Evolutionary conservation across 305 asterid genomes (phyloP), one percentile per base, ranked within the genome.

Genomic region (Fraxinus paxiana): DNA sequence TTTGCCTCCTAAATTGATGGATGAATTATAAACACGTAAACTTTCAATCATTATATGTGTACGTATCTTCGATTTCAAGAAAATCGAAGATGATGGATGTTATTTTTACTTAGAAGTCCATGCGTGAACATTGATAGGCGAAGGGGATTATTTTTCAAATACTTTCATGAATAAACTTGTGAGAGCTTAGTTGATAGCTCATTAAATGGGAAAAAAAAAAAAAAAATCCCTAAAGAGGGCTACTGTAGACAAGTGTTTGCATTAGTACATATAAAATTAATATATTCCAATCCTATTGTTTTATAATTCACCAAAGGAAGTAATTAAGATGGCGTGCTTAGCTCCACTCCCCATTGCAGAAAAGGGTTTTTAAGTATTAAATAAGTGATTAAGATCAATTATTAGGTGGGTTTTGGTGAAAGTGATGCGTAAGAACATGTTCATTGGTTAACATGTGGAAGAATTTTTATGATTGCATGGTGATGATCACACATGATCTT

Each of bases 401-500:
- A 79, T 83, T 84, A 80, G 87, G 83, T 51, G 82, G 82, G 75
- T 86, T 82, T 41, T 81, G 88, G 80, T 63, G 63, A 83, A 83
- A 79, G 77, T 76, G 76, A 78, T 82, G 79, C 84, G 77, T 33
- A 83, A 82, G 51, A 24, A 34, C 79, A 18, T 31, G 76, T 56
- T 80, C 79, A 85, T 80, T 83, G 89, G 87, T 70, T 73, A 79
- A 86, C 87, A 83, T 78, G 85, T 81, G 87, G 89, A 86, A 37
- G 86, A 75, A 77, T 71, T 77, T 77, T 6, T 65, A 81, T 34
- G 54, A 67, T 72, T 2, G 63, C n/a, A 77, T 85, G 71, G 69
- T 84, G 85, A 85, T 85, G 54, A 82, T 77, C 89, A 83, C 89
- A 83, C 91, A 83, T 87, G 84, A 85, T 81, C 75, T 54, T 81